Percentiles rank a stretch among this genome's conserved stretches.
Conservation (phyloP, 345 rosid species). For the Gossypium sturtianum region DNA sequence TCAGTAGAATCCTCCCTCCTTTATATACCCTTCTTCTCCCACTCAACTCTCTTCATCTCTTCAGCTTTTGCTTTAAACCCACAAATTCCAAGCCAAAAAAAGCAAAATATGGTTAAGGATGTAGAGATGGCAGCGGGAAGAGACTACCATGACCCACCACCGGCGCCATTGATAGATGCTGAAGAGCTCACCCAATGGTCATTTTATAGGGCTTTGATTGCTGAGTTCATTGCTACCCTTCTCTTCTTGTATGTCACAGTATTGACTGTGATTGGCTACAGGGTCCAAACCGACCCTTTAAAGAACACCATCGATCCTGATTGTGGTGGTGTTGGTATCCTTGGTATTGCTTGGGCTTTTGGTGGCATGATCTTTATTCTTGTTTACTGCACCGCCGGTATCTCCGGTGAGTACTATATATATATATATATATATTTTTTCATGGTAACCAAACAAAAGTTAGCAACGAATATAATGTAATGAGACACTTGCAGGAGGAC, state of each 20-base stretch:
- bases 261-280: constrained; percentile 78
- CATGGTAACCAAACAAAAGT: not conserved
- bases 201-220: constrained; percentile 65
- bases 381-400: constrained; percentile 88
- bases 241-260: constrained; percentile 69
- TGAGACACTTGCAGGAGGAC: constrained; percentile 37
- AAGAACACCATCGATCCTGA: constrained; percentile 18
- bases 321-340: constrained; percentile 77
- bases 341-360: constrained; percentile 91
- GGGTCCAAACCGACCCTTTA: constrained; percentile 33
- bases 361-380: constrained; percentile 96
- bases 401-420: constrained; percentile 47
- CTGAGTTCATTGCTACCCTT: constrained; percentile 82
- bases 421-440: not conserved
- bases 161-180: constrained; percentile 49
- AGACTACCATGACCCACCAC: constrained; percentile 75
- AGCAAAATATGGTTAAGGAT: constrained; percentile 40
- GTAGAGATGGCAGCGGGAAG: constrained; percentile 34
- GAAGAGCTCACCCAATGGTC: constrained; percentile 68
- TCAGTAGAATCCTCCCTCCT: not conserved
- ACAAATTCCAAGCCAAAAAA: too few species aligned
- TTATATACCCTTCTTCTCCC: constrained; percentile 22
- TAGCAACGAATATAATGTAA: not conserved
- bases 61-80: too few species aligned
- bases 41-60: not conserved